A percentile compares a stretch with the other conserved stretches of the same genome.
Conservation (phyloP, 2,329 filamentous ascomycete species). For the Scorias spongiosa region DNA sequence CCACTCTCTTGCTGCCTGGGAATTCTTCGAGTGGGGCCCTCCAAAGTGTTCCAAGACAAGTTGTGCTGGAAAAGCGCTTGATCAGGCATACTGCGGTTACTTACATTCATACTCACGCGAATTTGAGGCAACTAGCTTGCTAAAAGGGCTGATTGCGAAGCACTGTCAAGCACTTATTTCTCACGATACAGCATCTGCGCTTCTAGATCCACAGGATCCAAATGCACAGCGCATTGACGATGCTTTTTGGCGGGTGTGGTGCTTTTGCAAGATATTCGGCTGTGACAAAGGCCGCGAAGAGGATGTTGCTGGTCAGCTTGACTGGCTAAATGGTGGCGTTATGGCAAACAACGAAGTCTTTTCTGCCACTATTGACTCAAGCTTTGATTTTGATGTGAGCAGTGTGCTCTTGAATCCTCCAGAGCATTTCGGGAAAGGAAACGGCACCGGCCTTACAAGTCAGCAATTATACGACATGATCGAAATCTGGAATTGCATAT, state of each 20-base stretch:
- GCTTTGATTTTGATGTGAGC: conserved; percentile 32
- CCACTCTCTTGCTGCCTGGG: conserved; percentile 44
- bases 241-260: conserved; percentile 52
- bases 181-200: conserved; percentile 38
- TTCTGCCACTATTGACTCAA: conserved; percentile 32
- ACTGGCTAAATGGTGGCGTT: conserved; percentile 46
- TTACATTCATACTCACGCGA: conserved; percentile 37
- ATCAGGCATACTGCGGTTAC: conserved; percentile 39
- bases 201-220: conserved; percentile 31
- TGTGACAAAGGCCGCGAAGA: conserved; percentile 42
- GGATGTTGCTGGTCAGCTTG: conserved; percentile 43
- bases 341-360: conserved; percentile 33
- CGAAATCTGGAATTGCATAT: conserved; percentile 48
- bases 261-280: conserved; percentile 49
- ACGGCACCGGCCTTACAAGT: conserved; percentile 37
- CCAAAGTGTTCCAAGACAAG: conserved; percentile 30
- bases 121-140: conserved; percentile 35
- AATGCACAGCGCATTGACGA: conserved; percentile 39
- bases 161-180: conserved; percentile 42
- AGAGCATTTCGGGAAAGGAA: conserved; percentile 43
- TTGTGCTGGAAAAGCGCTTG: conserved; percentile 21
- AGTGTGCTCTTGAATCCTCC: conserved; percentile 41
- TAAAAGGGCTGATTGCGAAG: conserved; percentile 42
- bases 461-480: conserved; percentile 48
- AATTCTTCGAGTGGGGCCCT: conserved; percentile 42